A percentile compares a stretch with the other conserved stretches of the same genome.
Conservation (phyloP, 345 rosid species). For the Populus euphratica region DNA sequence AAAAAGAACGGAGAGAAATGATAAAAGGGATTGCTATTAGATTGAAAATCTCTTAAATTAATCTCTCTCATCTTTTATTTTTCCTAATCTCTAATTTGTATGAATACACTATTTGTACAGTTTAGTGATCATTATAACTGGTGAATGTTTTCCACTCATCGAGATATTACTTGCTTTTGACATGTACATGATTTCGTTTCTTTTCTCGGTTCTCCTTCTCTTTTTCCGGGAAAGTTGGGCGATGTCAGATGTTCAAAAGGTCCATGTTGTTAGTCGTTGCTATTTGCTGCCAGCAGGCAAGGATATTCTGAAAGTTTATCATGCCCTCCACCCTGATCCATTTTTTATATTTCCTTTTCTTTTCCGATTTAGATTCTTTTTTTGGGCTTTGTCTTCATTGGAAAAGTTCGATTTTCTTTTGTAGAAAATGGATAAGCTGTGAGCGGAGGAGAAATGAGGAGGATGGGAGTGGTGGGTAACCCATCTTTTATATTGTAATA, state of each 20-base stretch:
- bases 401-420: slow-evolving; percentile 5
- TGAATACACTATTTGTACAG: neutral
- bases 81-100: neutral
- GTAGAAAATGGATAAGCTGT: slow-evolving; percentile 46
- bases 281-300: neutral
- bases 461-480: slow-evolving; percentile 42
- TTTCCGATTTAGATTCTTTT: neutral
- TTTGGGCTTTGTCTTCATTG: slow-evolving; percentile 19
- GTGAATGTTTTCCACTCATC: neutral
- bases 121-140: neutral
- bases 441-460: slow-evolving; percentile 60
- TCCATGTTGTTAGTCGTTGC: slow-evolving; percentile 2
- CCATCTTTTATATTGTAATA: slow-evolving; percentile 19
- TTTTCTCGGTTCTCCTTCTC: neutral
- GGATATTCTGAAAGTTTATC: too few species aligned
- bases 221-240: slow-evolving; percentile 12
- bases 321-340: neutral
- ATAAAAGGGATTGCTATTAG: slow-evolving; percentile 4
- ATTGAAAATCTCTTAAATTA: neutral
- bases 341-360: neutral
- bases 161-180: neutral
- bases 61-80: neutral
- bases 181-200: neutral
- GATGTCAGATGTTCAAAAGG: neutral
- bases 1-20: neutral